A percentile compares a stretch with the other conserved stretches of the same genome.
These are phyloP conservation scores for Amylocystis lapponica DNA, from an alignment of 768 basidiomycete genomes.

Conservation along the genomic window DNA sequence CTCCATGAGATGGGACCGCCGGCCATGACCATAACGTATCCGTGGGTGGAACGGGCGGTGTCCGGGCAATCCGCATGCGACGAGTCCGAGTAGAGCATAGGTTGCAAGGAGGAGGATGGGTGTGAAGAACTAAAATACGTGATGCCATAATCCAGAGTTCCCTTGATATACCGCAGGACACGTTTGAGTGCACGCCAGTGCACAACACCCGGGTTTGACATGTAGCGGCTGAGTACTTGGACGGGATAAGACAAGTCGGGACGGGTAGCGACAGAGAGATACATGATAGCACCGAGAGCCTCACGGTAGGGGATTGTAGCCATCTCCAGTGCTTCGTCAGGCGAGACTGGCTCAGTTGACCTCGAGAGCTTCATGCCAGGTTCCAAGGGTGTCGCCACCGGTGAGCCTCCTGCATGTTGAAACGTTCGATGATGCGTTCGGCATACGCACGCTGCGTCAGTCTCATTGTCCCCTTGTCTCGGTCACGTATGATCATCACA, in stretches of 20 bases:
- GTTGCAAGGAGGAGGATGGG: background rate
- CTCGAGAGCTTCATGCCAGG: slow-evolving; percentile 5
- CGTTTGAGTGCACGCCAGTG: slow-evolving; percentile 21
- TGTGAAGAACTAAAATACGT: background rate
- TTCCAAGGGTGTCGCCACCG: slow-evolving; percentile 16
- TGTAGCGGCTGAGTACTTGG: slow-evolving; percentile 7
- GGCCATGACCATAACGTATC: slow-evolving; percentile 24
- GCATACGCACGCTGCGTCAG: slow-evolving; percentile 12
- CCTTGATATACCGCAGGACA: slow-evolving; percentile 22
- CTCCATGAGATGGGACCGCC: slow-evolving; percentile 36
- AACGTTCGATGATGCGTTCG: slow-evolving; percentile 13
- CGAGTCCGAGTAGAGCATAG: background rate
- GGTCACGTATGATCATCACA: slow-evolving; percentile 15
- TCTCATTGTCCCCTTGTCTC: slow-evolving; percentile 9
- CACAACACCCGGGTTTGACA: slow-evolving; percentile 7
- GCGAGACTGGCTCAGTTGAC: background rate
- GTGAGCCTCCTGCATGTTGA: slow-evolving; percentile 18
- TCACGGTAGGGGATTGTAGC: slow-evolving; percentile 1
- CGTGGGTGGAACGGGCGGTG: slow-evolving; percentile 18
- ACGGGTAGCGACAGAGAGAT: slow-evolving; percentile 20
- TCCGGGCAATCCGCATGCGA: background rate
- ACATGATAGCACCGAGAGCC: slow-evolving; percentile 9
- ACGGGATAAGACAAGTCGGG: slow-evolving; percentile 8
- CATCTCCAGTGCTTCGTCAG: slow-evolving; percentile 2
- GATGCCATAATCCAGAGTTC: slow-evolving; percentile 13